These are phyloP conservation scores for Acer campestre DNA, from an alignment of 345 rosid genomes.

Conservation along the genomic window DNA sequence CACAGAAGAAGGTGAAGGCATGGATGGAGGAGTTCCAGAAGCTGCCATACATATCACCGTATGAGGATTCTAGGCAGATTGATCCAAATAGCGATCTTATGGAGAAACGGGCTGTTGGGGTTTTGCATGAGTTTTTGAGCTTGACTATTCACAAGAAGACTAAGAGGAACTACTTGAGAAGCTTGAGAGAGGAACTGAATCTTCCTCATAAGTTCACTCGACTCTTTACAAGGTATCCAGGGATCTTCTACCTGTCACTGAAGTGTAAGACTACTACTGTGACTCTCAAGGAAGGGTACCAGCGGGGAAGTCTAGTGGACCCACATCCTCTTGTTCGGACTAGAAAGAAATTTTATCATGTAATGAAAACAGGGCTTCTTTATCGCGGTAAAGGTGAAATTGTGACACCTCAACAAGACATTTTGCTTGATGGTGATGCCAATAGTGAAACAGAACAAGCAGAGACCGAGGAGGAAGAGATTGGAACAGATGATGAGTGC, in stretches of 20 bases:
- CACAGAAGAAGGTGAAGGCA: constrained; percentile 82
- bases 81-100: constrained; percentile 86
- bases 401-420: constrained; percentile 47
- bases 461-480: constrained; percentile 60
- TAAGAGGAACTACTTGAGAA: constrained; percentile 91
- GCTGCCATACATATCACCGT: constrained; percentile 91
- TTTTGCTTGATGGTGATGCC: constrained; percentile 40
- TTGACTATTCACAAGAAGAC: constrained; percentile 94
- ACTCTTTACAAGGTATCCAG: constrained; percentile 86
- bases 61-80: constrained; percentile 71
- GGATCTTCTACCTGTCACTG: constrained; percentile 88
- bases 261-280: constrained; percentile 97
- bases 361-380: constrained; percentile 90
- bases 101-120: constrained; percentile 97
- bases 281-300: constrained; percentile 84
- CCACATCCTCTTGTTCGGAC: constrained; percentile 81
- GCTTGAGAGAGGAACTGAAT: constrained; percentile 78
- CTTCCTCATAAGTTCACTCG: constrained; percentile 91
- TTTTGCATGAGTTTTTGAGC: constrained; percentile 86
- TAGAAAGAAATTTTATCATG: constrained; percentile 76
- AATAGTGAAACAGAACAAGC: constrained; percentile 37
- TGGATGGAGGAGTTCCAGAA: constrained; percentile 99
- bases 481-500: constrained; percentile 45
- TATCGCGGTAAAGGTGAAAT: constrained; percentile 69
- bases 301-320: constrained; percentile 67